phyloP scores from a whole-genome alignment of 306 rosid genomes.

The Ammopiptanthus mongolicus region DNA sequence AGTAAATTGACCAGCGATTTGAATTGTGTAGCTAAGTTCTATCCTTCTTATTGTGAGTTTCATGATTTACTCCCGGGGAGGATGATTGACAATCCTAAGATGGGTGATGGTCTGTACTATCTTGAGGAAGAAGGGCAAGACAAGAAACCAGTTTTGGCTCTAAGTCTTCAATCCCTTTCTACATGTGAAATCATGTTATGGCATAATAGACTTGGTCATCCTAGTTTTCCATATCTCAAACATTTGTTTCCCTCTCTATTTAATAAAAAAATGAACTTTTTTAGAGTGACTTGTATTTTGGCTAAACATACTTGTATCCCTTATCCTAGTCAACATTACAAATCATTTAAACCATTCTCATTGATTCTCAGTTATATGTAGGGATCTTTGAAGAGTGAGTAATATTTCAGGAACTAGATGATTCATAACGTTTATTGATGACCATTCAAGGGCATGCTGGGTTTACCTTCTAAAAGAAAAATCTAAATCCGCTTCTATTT shows the following conservation, averaged over 20 bases:
- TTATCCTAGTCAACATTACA: neutral
- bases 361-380: neutral
- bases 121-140: neutral
- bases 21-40: neutral
- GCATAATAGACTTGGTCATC: neutral
- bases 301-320: neutral
- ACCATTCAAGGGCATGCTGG: neutral
- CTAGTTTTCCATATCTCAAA: neutral
- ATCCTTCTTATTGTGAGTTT: neutral
- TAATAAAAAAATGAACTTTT: too few species aligned
- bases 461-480: neutral
- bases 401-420: neutral
- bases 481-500: neutral
- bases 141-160: neutral
- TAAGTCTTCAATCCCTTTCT: neutral
- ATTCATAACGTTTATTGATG: neutral
- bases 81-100: neutral
- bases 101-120: neutral
- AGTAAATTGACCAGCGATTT: neutral
- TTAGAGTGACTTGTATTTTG: neutral
- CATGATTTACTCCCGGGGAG: neutral
- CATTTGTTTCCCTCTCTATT: neutral
- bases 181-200: neutral
- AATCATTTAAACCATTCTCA: neutral
- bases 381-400: neutral